Percentiles rank a stretch among this genome's conserved stretches.
Evolutionary conservation across 768 basidiomycete species (phyloP).

Genomic region (Mycena vitilis): DNA sequence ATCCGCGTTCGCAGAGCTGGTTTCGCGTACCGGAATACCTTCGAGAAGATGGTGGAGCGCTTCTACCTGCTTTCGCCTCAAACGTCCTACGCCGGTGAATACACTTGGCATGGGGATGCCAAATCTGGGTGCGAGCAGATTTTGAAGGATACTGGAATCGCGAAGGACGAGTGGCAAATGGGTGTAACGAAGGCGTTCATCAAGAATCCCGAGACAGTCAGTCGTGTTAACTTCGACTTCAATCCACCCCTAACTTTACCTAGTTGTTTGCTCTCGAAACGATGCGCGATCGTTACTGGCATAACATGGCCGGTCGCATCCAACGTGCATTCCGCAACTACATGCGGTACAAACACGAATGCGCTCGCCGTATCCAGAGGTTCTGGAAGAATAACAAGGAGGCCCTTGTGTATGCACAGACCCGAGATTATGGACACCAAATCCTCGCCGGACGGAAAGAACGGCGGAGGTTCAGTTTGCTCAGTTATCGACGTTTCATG

Average conservation of each 20-base stretch:
- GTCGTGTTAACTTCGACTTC: conserved; percentile 38
- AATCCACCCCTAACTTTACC: conserved; percentile 7
- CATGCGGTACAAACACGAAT: conserved; percentile 94
- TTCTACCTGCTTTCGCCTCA: conserved; percentile 96
- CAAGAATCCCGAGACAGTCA: conserved; percentile 97
- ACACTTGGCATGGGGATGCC: conserved; percentile 92
- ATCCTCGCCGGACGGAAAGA: conserved; percentile 93
- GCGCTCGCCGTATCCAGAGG: conserved; percentile 92
- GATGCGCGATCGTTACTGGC: conserved; percentile 99
- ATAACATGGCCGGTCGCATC: conserved; percentile 98
- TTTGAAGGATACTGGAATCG: conserved; percentile 93
- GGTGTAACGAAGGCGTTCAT: conserved; percentile 98
- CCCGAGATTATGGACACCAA: conserved; percentile 96
- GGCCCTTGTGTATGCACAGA: conserved; percentile 85
- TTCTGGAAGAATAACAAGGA: conserved; percentile 99
- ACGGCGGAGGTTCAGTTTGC: conserved; percentile 89
- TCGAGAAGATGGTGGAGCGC: conserved; percentile 98
- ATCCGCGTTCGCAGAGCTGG: conserved; percentile 97
- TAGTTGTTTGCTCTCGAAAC: conserved; percentile 98
- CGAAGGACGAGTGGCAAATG: conserved; percentile 99
- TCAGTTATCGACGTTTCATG: conserved; percentile 94
- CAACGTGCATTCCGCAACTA: conserved; percentile 98
- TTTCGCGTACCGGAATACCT: conserved; percentile 98
- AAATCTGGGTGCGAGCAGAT: conserved; percentile 94
- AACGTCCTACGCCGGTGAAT: conserved; percentile 98